Percentiles rank a stretch among this genome's conserved stretches.
Evolutionary conservation across 2,329 filamentous ascomycete species (phyloP).

Genomic region (Achaetomium macrosporum): DNA sequence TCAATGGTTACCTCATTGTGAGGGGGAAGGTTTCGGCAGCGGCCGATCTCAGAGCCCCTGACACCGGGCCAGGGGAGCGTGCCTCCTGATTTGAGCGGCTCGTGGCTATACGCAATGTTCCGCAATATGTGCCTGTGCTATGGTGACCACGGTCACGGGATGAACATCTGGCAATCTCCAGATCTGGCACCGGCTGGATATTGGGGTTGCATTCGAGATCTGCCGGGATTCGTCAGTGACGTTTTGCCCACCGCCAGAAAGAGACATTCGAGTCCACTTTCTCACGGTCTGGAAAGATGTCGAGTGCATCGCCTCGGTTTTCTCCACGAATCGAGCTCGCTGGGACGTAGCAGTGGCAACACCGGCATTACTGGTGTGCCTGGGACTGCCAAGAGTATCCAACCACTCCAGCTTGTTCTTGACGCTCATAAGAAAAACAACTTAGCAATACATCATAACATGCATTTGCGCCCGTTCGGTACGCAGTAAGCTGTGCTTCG

Average conservation of each 20-base stretch:
- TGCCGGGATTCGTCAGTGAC: background rate
- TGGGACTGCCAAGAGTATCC: too few species aligned
- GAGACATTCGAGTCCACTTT: background rate
- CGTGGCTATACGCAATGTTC: background rate
- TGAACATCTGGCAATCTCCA: too few species aligned
- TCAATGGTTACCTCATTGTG: too few species aligned
- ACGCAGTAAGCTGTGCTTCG: too few species aligned
- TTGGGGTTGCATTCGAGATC: too few species aligned
- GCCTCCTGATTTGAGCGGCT: background rate
- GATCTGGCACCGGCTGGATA: too few species aligned
- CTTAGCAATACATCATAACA: background rate
- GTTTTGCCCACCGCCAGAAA: background rate
- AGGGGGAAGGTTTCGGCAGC: too few species aligned
- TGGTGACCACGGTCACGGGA: background rate
- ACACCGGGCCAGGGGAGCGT: background rate
- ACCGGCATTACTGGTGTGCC: background rate
- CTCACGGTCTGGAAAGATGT: background rate
- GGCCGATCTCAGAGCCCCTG: too few species aligned
- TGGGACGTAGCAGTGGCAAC: background rate
- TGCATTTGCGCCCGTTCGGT: too few species aligned
- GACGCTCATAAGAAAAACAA: background rate
- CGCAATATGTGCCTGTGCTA: background rate
- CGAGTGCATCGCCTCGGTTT: background rate
- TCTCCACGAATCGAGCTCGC: background rate
- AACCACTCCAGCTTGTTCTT: too few species aligned